These are phyloP conservation scores for Psilocybe mexicana DNA, from an alignment of 1,284 basidiomycete species.

Conservation along the genomic window DNA sequence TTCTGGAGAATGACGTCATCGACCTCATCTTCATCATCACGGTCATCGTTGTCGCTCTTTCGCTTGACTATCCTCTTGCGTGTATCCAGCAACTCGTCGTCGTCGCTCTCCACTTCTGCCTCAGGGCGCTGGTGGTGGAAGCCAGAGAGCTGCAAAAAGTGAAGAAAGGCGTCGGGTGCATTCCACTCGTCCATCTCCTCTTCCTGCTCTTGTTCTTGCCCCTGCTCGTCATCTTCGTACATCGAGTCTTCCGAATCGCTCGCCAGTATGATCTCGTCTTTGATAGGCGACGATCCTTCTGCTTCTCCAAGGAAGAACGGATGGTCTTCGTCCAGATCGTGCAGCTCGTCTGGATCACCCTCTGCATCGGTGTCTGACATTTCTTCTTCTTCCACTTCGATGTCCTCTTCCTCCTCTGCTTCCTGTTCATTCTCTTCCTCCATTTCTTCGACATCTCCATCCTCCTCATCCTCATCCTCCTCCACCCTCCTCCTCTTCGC, in stretches of 20 bases:
- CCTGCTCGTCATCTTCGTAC: not conserved
- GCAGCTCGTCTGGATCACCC: not conserved
- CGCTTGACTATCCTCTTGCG: too few species aligned
- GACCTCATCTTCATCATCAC: too few species aligned
- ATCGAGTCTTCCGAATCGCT: too few species aligned
- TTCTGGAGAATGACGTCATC: too few species aligned
- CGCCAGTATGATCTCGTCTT: too few species aligned
- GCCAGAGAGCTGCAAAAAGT: not conserved
- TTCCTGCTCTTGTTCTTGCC: not conserved
- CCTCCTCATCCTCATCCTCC: constrained; percentile 20
- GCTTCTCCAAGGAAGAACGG: not conserved
- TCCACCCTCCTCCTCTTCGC: constrained; percentile 5
- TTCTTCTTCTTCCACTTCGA: constrained; percentile 8
- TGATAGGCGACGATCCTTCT: too few species aligned
- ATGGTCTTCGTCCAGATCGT: constrained; percentile 2
- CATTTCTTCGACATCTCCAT: constrained; percentile 12
- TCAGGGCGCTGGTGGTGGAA: not conserved
- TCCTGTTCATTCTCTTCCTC: constrained; percentile 6
- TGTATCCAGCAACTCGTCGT: not conserved
- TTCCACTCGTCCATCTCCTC: not conserved
- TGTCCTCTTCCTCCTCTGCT: constrained; percentile 5
- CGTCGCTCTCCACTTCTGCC: not conserved
- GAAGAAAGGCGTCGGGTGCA: not conserved
- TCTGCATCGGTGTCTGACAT: not conserved
- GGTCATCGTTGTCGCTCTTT: not conserved